These are phyloP conservation scores for Anethum foeniculum DNA, from an alignment of 140 eudicot species.

Conservation along the genomic window DNA sequence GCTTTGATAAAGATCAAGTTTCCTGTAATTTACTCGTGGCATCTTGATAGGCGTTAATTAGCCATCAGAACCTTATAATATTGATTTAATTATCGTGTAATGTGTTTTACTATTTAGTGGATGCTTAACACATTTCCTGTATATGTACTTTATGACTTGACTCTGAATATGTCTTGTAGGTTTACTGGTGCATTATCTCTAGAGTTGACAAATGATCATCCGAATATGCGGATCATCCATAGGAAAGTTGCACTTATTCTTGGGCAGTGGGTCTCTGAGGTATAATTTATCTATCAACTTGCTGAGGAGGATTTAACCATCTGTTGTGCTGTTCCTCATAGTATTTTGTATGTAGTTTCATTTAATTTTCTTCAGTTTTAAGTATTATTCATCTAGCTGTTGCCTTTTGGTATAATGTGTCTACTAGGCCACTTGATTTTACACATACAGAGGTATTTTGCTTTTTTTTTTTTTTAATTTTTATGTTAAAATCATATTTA, in stretches of 20 bases:
- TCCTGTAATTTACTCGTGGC: not conserved
- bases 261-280: conserved; percentile 99
- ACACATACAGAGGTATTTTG: not conserved
- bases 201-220: conserved; percentile 89
- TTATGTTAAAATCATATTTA: not conserved
- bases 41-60: not conserved
- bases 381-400: not conserved
- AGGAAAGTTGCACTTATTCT: conserved; percentile 96
- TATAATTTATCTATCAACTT: conserved; percentile 18
- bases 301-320: not conserved
- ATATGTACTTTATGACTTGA: conserved; percentile 4
- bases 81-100: not conserved
- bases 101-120: not conserved
- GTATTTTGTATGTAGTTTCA: not conserved
- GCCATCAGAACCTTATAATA: not conserved
- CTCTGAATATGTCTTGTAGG: conserved; percentile 33
- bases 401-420: not conserved
- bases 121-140: not conserved
- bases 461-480: not conserved
- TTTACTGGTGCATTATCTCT: conserved; percentile 81
- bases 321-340: not conserved
- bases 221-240: conserved; percentile 91
- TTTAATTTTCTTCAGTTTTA: not conserved
- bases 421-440: not conserved
- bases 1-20: not conserved